Evolutionary conservation across 495 filamentous ascomycete genomes (phyloP).

Genomic region (Hyaloscypha finlandica): DNA sequence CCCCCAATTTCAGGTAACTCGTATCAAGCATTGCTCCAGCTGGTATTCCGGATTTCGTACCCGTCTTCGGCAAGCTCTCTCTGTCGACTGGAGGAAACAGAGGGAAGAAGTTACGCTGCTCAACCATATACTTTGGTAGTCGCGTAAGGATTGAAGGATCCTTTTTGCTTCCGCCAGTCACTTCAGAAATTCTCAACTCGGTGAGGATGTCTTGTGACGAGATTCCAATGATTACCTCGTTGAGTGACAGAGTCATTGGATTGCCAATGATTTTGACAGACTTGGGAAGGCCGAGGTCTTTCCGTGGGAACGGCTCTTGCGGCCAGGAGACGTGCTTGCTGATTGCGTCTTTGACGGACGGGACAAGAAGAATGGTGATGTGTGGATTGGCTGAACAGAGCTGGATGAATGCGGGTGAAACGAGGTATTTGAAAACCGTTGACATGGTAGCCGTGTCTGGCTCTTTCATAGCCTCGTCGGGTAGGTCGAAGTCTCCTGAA

Average conservation of each 20-base stretch:
- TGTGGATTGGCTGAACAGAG: slow-evolving; percentile 69
- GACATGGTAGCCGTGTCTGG: slow-evolving; percentile 77
- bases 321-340: slow-evolving; percentile 87
- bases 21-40: slow-evolving; percentile 77
- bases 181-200: slow-evolving; percentile 77
- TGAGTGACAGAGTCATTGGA: slow-evolving; percentile 81
- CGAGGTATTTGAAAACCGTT: slow-evolving; percentile 79
- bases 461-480: slow-evolving; percentile 64
- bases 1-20: slow-evolving; percentile 84
- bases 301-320: slow-evolving; percentile 74
- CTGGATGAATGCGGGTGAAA: slow-evolving; percentile 64
- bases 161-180: slow-evolving; percentile 52
- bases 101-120: slow-evolving; percentile 89
- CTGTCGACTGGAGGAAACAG: slow-evolving; percentile 78
- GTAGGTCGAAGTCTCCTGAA: slow-evolving; percentile 87
- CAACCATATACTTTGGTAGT: slow-evolving; percentile 70
- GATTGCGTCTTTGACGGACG: slow-evolving; percentile 82
- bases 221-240: slow-evolving; percentile 79
- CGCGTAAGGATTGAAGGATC: slow-evolving; percentile 59
- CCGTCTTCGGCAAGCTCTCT: slow-evolving; percentile 63
- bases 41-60: slow-evolving; percentile 55
- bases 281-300: slow-evolving; percentile 72
- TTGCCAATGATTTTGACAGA: slow-evolving; percentile 78
- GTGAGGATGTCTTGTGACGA: slow-evolving; percentile 82
- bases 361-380: slow-evolving; percentile 80